Evolutionary conservation across 2,329 filamentous ascomycete genomes (phyloP).

Genomic region (Tolypocladium album): DNA sequence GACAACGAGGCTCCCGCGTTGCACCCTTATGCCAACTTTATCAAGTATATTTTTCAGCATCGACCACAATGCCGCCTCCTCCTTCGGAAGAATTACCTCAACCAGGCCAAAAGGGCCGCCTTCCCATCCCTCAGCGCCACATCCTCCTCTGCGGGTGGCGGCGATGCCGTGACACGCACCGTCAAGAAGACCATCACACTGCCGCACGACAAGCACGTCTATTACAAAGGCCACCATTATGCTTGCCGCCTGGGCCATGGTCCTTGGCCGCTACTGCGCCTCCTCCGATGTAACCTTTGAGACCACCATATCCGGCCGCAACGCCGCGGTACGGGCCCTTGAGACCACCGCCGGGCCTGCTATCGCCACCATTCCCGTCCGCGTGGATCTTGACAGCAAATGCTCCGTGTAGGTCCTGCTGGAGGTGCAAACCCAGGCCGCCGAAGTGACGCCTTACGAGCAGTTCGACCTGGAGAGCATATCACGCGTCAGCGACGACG

Average conservation of each 20-base stretch:
- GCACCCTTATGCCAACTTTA: constrained; percentile 5
- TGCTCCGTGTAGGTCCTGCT: constrained; percentile 8
- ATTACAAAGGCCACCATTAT: constrained; percentile 10
- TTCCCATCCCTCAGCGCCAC: constrained; percentile 1
- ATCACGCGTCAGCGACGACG: constrained; percentile 4
- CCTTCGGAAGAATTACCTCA: constrained; percentile 1
- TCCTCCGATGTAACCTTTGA: constrained; percentile 14
- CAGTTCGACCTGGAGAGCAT: constrained; percentile 12
- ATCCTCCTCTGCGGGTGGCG: background rate
- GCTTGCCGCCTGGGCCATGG: constrained; percentile 14
- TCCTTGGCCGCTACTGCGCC: constrained; percentile 10
- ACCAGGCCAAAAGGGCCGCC: constrained; percentile 1
- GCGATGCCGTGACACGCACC: background rate
- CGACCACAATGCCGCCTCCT: background rate
- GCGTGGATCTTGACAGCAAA: constrained; percentile 6
- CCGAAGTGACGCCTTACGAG: constrained; percentile 5
- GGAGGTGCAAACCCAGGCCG: constrained; percentile 2
- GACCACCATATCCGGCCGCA: constrained; percentile 15
- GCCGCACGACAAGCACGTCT: background rate
- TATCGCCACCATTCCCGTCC: constrained; percentile 18
- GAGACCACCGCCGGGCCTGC: constrained; percentile 16
- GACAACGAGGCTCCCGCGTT: background rate
- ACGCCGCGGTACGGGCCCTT: constrained; percentile 13
- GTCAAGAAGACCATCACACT: background rate
- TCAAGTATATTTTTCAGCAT: constrained; percentile 3